phyloP scores from a whole-genome alignment of 179 eudicot species.

The Pouteria campechiana region DNA sequence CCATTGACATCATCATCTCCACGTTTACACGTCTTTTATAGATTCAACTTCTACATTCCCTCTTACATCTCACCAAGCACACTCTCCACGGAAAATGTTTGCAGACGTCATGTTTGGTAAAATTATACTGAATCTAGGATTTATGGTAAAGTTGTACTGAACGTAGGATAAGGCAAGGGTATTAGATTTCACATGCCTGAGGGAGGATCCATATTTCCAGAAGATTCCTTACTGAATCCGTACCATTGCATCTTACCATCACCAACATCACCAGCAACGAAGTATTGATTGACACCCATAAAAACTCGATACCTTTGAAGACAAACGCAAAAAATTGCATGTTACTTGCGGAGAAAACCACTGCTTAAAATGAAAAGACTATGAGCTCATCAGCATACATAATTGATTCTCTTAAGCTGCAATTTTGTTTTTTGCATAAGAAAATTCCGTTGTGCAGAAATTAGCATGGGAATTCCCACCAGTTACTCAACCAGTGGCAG shows the following conservation, averaged over 20 bases:
- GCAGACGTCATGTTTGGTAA: no score
- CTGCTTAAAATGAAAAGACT: neutral
- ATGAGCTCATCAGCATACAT: neutral
- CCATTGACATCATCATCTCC: no score
- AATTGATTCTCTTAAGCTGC: neutral
- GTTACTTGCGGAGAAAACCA: neutral
- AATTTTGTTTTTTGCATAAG: no score
- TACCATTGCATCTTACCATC: conserved; percentile 26
- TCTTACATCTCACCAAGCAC: no score
- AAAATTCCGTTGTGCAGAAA: no score
- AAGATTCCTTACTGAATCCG: conserved; percentile 17
- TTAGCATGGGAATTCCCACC: no score
- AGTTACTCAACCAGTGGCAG: no score
- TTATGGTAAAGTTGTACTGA: neutral
- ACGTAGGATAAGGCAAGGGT: neutral
- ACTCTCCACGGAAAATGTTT: no score
- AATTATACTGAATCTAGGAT: no score
- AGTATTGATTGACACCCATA: conserved; percentile 22
- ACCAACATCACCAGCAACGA: conserved; percentile 20
- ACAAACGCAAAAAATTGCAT: neutral
- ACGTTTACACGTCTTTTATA: no score
- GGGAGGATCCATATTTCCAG: neutral
- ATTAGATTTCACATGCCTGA: neutral
- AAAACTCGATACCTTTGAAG: conserved; percentile 13
- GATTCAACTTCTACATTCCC: no score